Evolutionary conservation across 257 asterid genomes (phyloP), one percentile per base, ranked within the genome.

Genomic region (Solanum dulcamara): DNA sequence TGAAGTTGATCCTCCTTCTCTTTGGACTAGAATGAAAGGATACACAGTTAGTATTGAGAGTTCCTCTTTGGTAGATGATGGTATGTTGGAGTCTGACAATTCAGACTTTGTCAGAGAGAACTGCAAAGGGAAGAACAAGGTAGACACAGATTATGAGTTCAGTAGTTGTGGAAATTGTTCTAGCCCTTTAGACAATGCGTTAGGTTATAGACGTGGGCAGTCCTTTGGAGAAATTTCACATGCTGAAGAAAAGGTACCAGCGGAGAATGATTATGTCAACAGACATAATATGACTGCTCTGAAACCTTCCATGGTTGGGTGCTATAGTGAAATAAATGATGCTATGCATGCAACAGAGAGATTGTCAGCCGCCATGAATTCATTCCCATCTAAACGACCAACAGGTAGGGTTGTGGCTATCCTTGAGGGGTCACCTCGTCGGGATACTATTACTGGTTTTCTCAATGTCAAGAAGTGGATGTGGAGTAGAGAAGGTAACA

Each of bases 391-490:
- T 37, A 94, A 94, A 81, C 92, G 99, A 48, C 99, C 99, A 11
- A 96, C 98, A 55, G 98, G 99, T 62, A 86, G 88, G 85, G 98
- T 96, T 86, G 98, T 94, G 64, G 93, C 95, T 53, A 80, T 96
- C 80, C 83, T 93, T 50, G 96, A 92, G 85, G 89, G 87, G 83
- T 94, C 99, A 40, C 77, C 82, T 68, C 90, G 94, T 13, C 90
- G 97, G 81, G 93, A 93, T 44, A 85, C 85, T 12, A 53, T 96
- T 84, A 94, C 94, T 75, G 98, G 98, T 44, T 94, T 90, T 86
- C 90, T 96, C 84, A 86, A 91, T 88, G 92, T 90, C 70, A 93
- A 93, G 91, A 93, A 91, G 91, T 94, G 93, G 93, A 84, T 91
- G 81, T 83, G 81, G 68, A 85, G 89, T 71, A 85, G 90, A 85